These are phyloP conservation scores for Metarhizium album DNA, from an alignment of 2,329 filamentous ascomycete genomes.

Conservation along the genomic window DNA sequence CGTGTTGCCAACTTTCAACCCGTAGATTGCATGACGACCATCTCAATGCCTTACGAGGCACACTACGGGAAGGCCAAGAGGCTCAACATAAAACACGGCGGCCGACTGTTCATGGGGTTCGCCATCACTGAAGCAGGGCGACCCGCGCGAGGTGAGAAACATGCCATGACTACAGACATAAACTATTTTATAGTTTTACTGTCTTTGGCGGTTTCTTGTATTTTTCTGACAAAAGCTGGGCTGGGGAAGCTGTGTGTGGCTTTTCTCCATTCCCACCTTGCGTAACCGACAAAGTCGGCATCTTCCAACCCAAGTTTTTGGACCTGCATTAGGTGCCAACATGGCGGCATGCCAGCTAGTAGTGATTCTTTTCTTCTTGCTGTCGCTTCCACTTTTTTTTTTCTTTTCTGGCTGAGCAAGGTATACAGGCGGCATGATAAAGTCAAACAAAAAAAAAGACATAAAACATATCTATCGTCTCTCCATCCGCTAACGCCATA, in stretches of 20 bases:
- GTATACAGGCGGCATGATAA: neutral
- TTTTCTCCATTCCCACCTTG: neutral
- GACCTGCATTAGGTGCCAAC: neutral
- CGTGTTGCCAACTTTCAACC: neutral
- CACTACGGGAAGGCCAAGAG: neutral
- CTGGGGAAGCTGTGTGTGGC: neutral
- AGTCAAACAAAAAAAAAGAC: neutral
- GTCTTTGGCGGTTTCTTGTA: neutral
- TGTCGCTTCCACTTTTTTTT: neutral
- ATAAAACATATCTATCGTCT: slow-evolving; percentile 5
- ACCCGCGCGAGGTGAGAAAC: neutral
- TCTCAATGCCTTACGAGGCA: neutral
- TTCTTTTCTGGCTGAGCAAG: no score
- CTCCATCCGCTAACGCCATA: slow-evolving; percentile 7
- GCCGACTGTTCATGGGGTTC: no score
- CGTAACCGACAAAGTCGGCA: neutral
- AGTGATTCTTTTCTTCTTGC: neutral
- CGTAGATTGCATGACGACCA: neutral
- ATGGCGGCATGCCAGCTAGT: neutral
- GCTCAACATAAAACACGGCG: neutral
- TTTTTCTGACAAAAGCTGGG: neutral
- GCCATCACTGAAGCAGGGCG: neutral
- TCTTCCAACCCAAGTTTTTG: neutral
- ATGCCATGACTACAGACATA: neutral
- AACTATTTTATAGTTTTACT: neutral